These are phyloP conservation scores for Alternaria angustiovoidea DNA, from an alignment of 2,329 filamentous ascomycete species.

Conservation along the genomic window DNA sequence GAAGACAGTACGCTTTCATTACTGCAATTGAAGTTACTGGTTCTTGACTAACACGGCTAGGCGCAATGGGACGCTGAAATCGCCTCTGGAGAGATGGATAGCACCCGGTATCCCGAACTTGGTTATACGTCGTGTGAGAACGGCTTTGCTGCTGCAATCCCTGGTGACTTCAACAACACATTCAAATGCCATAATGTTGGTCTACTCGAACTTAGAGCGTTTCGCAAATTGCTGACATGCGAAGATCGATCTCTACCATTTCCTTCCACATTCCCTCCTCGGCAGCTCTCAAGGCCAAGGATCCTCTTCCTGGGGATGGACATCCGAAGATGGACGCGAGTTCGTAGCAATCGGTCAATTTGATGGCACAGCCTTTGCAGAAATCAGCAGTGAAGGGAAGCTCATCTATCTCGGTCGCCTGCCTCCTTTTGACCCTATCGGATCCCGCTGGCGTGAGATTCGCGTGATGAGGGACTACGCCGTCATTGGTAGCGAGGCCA, in stretches of 20 bases:
- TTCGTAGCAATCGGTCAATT: constrained; percentile 62
- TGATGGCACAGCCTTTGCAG: constrained; percentile 38
- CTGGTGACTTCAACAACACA: constrained; percentile 45
- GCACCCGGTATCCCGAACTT: constrained; percentile 39
- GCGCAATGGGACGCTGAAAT: constrained; percentile 38
- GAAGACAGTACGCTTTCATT: constrained; percentile 34
- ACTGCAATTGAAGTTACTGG: not conserved
- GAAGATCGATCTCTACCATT: constrained; percentile 63
- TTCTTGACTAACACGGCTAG: constrained; percentile 17
- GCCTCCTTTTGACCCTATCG: constrained; percentile 54
- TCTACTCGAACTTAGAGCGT: not conserved
- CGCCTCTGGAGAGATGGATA: constrained; percentile 38
- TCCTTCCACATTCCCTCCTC: constrained; percentile 61
- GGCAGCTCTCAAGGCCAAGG: constrained; percentile 54
- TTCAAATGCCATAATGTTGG: constrained; percentile 49
- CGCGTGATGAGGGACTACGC: constrained; percentile 49
- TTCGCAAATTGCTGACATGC: constrained; percentile 12
- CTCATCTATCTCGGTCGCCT: constrained; percentile 61
- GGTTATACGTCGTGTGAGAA: constrained; percentile 42
- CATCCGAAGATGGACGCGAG: constrained; percentile 59
- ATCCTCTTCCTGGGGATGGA: constrained; percentile 62
- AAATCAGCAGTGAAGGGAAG: constrained; percentile 57
- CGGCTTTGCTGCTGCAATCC: constrained; percentile 45
- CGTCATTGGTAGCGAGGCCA: constrained; percentile 47
- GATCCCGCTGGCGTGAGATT: constrained; percentile 61